Percentiles rank a stretch among this genome's conserved stretches.
Conservation (phyloP, 2,329 filamentous ascomycete species). For the Talaromyces sp. region DNA sequence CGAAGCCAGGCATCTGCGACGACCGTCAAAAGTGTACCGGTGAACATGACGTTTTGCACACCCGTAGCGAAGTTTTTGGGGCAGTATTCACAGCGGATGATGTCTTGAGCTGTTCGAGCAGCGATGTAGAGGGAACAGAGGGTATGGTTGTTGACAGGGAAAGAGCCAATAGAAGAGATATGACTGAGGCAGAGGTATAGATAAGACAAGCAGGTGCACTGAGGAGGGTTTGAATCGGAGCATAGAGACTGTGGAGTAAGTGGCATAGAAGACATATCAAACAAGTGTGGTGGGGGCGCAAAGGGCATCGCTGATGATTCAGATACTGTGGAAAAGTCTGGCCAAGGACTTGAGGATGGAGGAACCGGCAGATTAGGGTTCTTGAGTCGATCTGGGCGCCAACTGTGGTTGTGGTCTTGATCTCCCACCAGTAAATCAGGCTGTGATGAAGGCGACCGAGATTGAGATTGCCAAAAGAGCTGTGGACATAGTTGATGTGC, state of each 20-base stretch:
- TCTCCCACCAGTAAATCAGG: slow-evolving; percentile 24
- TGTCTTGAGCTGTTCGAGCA: slow-evolving; percentile 43
- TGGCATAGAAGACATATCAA: slow-evolving; percentile 23
- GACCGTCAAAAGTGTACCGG: slow-evolving; percentile 49
- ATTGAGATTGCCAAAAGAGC: slow-evolving; percentile 17
- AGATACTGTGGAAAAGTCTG: slow-evolving; percentile 44
- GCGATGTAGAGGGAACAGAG: slow-evolving; percentile 48
- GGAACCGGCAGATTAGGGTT: slow-evolving; percentile 28
- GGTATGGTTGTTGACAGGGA: slow-evolving; percentile 47
- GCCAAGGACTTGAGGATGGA: slow-evolving; percentile 41
- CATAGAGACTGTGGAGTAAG: slow-evolving; percentile 25
- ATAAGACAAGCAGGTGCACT: slow-evolving; percentile 46
- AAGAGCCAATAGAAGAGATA: slow-evolving; percentile 44
- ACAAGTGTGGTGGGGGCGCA: slow-evolving; percentile 23
- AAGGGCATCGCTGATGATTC: slow-evolving; percentile 34
- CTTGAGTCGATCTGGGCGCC: slow-evolving; percentile 26
- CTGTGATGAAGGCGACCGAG: slow-evolving; percentile 13
- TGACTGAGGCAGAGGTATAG: slow-evolving; percentile 49
- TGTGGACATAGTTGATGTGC: slow-evolving; percentile 32
- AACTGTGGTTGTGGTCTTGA: slow-evolving; percentile 30
- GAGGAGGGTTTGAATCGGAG: slow-evolving; percentile 21
- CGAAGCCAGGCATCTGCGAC: slow-evolving; percentile 49
- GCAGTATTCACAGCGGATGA: slow-evolving; percentile 48
- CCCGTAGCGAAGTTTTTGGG: slow-evolving; percentile 45
- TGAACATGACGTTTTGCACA: slow-evolving; percentile 51